phyloP scores from a whole-genome alignment of 495 filamentous ascomycete genomes.

The Xylaria cubensis region DNA sequence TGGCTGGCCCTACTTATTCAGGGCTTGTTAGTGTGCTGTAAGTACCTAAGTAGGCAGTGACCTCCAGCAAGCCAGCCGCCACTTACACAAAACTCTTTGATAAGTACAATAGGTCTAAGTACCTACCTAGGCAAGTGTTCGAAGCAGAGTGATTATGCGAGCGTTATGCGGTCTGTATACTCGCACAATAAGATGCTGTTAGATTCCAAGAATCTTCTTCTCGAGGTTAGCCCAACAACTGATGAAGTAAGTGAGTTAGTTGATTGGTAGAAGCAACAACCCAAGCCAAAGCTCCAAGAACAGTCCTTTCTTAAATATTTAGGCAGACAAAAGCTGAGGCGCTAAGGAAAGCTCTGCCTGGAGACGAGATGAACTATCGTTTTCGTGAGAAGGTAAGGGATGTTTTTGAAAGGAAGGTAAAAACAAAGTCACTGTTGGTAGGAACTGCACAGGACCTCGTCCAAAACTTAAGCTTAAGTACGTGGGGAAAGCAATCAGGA shows the following conservation, averaged over 20 bases:
- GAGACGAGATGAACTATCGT: not conserved
- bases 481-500: not conserved
- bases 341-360: constrained; percentile 1
- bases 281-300: not conserved
- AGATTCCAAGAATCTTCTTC: not conserved
- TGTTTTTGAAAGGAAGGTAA: not conserved
- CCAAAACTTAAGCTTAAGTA: not conserved
- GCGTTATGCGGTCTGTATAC: not conserved
- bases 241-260: not conserved
- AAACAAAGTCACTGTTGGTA: not conserved
- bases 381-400: not conserved
- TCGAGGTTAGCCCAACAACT: not conserved
- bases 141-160: not conserved
- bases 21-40: not conserved
- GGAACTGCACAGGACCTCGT: not conserved
- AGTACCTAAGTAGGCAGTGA: not conserved
- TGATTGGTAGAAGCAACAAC: not conserved
- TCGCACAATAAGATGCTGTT: not conserved
- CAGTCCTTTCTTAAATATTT: not conserved
- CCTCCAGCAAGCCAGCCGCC: not conserved
- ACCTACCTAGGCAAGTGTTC: not conserved
- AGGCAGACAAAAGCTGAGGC: not conserved
- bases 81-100: not conserved
- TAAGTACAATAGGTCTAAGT: not conserved
- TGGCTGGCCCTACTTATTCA: constrained; percentile 2